Conservation (phyloP, 2,329 filamentous ascomycete genomes). For the Sclerotinia sclerotiorum region DNA sequence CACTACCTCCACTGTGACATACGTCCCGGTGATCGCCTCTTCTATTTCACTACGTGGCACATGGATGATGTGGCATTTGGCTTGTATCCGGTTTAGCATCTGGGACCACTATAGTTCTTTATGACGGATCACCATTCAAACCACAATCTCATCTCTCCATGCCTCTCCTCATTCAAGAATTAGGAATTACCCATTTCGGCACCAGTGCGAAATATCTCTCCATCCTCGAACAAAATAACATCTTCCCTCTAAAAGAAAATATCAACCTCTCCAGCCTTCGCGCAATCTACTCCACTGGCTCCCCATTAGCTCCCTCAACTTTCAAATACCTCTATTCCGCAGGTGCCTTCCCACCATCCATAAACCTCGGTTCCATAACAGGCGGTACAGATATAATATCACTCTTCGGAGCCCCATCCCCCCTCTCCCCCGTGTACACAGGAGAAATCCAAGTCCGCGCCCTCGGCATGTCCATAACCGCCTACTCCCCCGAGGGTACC, state of each 20-base stretch:
- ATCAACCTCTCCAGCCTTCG: slow-evolving; percentile 65
- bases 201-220: slow-evolving; percentile 94
- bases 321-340: slow-evolving; percentile 78
- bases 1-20: slow-evolving; percentile 86
- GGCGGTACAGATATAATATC: slow-evolving; percentile 97
- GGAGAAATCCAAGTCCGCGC: slow-evolving; percentile 78
- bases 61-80: slow-evolving; percentile 99
- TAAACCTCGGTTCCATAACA: slow-evolving; percentile 91
- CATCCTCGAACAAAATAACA: slow-evolving; percentile 75
- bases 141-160: slow-evolving; percentile 78
- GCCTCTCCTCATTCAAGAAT: slow-evolving; percentile 75
- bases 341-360: slow-evolving; percentile 69
- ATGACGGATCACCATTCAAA: slow-evolving; percentile 88
- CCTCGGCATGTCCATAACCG: slow-evolving; percentile 73
- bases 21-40: slow-evolving; percentile 67
- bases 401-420: slow-evolving; percentile 83
- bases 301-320: slow-evolving; percentile 87
- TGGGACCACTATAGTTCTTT: slow-evolving; percentile 81
- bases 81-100: slow-evolving; percentile 80
- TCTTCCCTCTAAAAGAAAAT: slow-evolving; percentile 54
- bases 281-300: slow-evolving; percentile 92
- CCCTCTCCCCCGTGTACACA: slow-evolving; percentile 67
- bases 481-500: slow-evolving; percentile 52
- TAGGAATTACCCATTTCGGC: slow-evolving; percentile 87
- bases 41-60: slow-evolving; percentile 95